These are phyloP conservation scores for Lentinula boryana DNA, from an alignment of 768 basidiomycete species.

Conservation along the genomic window DNA sequence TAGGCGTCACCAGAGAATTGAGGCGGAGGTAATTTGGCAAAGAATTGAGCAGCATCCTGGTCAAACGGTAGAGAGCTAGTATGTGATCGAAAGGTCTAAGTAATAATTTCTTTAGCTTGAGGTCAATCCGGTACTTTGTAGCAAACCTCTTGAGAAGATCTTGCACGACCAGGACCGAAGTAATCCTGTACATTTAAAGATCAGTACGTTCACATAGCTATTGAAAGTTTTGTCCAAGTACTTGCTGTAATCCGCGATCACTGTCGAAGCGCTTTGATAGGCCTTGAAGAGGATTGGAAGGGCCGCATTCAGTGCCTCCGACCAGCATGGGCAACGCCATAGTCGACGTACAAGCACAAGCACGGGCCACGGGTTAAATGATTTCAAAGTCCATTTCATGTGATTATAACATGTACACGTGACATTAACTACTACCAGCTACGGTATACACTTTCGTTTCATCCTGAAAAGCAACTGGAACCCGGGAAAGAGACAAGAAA, in stretches of 20 bases:
- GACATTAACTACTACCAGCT: not conserved
- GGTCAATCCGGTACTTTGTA: not conserved
- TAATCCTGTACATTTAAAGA: constrained; percentile 49
- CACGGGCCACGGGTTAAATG: not conserved
- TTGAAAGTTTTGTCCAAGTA: constrained; percentile 21
- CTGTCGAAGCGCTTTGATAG: constrained; percentile 75
- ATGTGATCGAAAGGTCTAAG: constrained; percentile 61
- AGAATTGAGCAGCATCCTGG: constrained; percentile 67
- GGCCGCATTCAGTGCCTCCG: constrained; percentile 77
- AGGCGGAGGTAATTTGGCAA: constrained; percentile 29
- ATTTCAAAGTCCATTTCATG: not conserved
- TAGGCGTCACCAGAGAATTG: constrained; percentile 39
- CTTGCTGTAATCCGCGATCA: constrained; percentile 77
- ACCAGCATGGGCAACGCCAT: constrained; percentile 84
- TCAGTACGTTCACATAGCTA: constrained; percentile 6
- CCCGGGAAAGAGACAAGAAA: not conserved
- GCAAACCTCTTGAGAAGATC: constrained; percentile 58
- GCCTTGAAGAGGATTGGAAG: constrained; percentile 74
- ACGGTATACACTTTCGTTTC: not conserved
- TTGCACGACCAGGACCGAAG: constrained; percentile 53
- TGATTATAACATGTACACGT: constrained; percentile 2
- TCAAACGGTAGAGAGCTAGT: constrained; percentile 34
- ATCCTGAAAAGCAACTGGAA: not conserved
- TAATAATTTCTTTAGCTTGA: not conserved
- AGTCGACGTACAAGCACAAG: not conserved